Evolutionary conservation across 2,329 filamentous ascomycete species (phyloP).

Genomic region (Penicillium griseofulvum): DNA sequence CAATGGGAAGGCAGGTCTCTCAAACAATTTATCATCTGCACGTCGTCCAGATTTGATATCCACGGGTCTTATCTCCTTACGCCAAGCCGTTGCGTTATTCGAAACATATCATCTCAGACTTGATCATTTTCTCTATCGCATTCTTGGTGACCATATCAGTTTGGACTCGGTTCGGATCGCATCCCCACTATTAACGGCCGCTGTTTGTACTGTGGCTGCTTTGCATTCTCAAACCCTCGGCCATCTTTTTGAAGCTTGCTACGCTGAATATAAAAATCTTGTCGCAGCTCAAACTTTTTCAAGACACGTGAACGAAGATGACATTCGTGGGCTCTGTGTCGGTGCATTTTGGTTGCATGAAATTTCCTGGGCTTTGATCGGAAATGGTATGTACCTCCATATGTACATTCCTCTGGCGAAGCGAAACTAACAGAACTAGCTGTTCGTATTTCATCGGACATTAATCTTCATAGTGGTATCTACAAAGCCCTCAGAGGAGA

Average conservation of each 20-base stretch:
- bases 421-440: slow-evolving; percentile 11
- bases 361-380: slow-evolving; percentile 32
- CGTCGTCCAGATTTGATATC: slow-evolving; percentile 43
- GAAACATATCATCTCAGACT: slow-evolving; percentile 45
- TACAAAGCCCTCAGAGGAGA: slow-evolving; percentile 24
- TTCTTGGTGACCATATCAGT: slow-evolving; percentile 26
- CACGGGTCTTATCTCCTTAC: slow-evolving; percentile 41
- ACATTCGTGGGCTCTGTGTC: slow-evolving; percentile 49
- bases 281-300: slow-evolving; percentile 48
- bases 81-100: slow-evolving; percentile 45
- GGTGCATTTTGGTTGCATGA: slow-evolving; percentile 52
- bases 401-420: neutral
- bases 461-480: slow-evolving; percentile 26
- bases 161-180: slow-evolving; percentile 40
- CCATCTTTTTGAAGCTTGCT: slow-evolving; percentile 36
- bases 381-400: neutral
- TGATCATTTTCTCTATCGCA: slow-evolving; percentile 48
- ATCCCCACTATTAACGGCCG: slow-evolving; percentile 46
- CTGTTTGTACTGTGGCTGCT: slow-evolving; percentile 47
- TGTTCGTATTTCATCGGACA: slow-evolving; percentile 22
- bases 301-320: slow-evolving; percentile 44
- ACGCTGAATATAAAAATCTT: slow-evolving; percentile 44
- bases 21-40: slow-evolving; percentile 4
- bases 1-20: slow-evolving; percentile 6
- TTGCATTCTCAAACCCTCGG: slow-evolving; percentile 38